These are phyloP conservation scores for Kodamaea sp. DNA, from an alignment of 1,139 yeast species.

Conservation along the genomic window DNA sequence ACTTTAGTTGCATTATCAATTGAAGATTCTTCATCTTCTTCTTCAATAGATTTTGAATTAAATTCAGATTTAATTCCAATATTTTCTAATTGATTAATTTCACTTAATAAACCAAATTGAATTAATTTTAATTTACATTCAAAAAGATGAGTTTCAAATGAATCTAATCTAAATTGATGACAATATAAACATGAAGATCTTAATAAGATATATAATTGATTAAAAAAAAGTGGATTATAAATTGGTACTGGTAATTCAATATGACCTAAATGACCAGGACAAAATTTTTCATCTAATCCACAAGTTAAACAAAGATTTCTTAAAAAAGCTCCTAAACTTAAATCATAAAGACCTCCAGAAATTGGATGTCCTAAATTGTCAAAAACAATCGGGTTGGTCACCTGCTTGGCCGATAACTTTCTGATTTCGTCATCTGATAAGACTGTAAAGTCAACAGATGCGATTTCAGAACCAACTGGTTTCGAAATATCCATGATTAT, in stretches of 20 bases:
- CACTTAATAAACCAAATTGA: conserved; percentile 85
- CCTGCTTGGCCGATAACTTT: conserved; percentile 85
- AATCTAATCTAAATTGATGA: conserved; percentile 71
- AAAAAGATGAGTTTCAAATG: conserved; percentile 67
- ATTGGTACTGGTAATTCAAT: conserved; percentile 94
- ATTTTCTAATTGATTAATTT: conserved; percentile 68
- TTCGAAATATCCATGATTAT: conserved; percentile 82
- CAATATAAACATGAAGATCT: conserved; percentile 89
- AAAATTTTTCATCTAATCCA: conserved; percentile 88
- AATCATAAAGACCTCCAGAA: conserved; percentile 88
- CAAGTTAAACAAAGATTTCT: conserved; percentile 90
- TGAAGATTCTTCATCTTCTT: conserved; percentile 20
- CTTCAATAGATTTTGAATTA: conserved; percentile 11
- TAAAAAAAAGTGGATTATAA: conserved; percentile 91
- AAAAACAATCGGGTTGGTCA: conserved; percentile 90
- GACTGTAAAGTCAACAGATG: conserved; percentile 89
- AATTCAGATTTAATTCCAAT: conserved; percentile 33
- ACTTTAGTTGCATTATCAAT: conserved; percentile 39
- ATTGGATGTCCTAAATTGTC: conserved; percentile 97
- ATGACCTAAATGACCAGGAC: conserved; percentile 99
- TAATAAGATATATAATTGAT: conserved; percentile 79
- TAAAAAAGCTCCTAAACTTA: conserved; percentile 89
- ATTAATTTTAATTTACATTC: conserved; percentile 76
- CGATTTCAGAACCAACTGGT: conserved; percentile 93
- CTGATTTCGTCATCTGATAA: conserved; percentile 80